Evolutionary conservation across 2,329 filamentous ascomycete genomes (phyloP), one percentile per base, ranked within the genome.

Genomic region (Claviceps maximensis): DNA sequence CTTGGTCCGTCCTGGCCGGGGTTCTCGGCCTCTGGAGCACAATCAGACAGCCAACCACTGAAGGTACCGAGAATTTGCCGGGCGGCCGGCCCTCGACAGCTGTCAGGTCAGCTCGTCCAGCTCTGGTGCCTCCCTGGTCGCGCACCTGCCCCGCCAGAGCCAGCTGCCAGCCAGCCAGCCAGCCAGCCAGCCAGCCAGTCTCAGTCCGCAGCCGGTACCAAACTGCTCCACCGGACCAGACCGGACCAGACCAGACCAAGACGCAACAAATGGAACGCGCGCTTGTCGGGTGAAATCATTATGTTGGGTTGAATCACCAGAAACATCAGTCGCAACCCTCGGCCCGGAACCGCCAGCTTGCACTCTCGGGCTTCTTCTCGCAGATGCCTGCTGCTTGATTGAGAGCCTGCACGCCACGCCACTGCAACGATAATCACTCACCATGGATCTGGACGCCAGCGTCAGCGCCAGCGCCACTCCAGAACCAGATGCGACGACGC

Each of bases 401-500:
- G 52, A 56, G 42, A 36, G 29, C 10, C 23, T 44, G 50, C 44
- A 52, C 50, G 41, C 53, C 51, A 51, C 9, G n/a, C n/a, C n/a
- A n/a, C 53, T 52, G 55, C 53, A 53, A 60, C 36, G 6, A 57
- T 49, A 47, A 19, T 51, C 50, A 55, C 49, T 48, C 50, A 57
- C 49, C 53, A 56, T 59, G 57, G 56, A 58, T n/a, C 10, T 44
- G 46, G 49, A 41, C 29, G 49, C 29, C 33, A 54, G 58, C 29
- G 49, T 23, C 33, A 54, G 58, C 53, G 21, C 55, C 54, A 58
- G 51, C 57, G 50, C 55, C 51, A 56, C 56, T 41, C 73, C 76
- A 56, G 74, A 76, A 53, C 70, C 71, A 56, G 72, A 74, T 56
- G 68, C 71, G 55, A 72, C 73, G 62, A 72, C 75, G 69, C 76